phyloP scores from a whole-genome alignment of 108 stramenopile species.

The Skeletonema potamos region DNA sequence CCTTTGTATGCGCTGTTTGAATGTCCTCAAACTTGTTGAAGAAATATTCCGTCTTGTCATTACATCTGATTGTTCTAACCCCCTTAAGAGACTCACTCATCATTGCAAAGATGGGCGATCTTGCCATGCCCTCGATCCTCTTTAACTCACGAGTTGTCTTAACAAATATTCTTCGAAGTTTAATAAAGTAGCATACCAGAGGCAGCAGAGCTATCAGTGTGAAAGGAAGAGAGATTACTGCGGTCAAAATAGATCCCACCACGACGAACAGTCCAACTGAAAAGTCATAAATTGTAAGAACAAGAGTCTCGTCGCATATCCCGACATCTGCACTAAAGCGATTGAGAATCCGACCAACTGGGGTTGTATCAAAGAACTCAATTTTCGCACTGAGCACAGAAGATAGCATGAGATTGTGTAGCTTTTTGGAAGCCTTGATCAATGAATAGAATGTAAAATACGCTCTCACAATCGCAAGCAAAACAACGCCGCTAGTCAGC shows the following conservation, averaged over 20 bases:
- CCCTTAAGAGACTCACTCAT: conserved; percentile 55
- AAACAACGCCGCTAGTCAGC: conserved; percentile 43
- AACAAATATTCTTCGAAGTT: conserved; percentile 20
- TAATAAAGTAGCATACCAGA: conserved; percentile 15
- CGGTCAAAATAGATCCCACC: conserved; percentile 6
- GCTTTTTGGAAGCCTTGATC: conserved; percentile 64
- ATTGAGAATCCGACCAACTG: conserved; percentile 82
- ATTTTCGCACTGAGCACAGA: conserved; percentile 83
- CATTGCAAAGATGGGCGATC: conserved; percentile 36
- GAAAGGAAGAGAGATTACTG: conserved; percentile 16
- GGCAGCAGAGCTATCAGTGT: conserved; percentile 21
- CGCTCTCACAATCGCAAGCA: conserved; percentile 53
- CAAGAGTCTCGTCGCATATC: conserved; percentile 12
- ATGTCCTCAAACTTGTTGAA: conserved; percentile 20
- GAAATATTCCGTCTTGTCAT: conserved; percentile 13
- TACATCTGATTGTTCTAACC: conserved; percentile 55
- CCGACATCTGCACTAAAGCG: conserved; percentile 48
- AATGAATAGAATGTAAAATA: conserved; percentile 46
- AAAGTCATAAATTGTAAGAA: conserved; percentile 16
- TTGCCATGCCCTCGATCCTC: conserved; percentile 35
- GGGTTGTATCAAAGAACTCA: conserved; percentile 91
- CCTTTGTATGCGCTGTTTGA: conserved; percentile 44
- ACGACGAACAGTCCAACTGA: conserved; percentile 3
- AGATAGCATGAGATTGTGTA: conserved; percentile 80
- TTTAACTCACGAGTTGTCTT: conserved; percentile 40